Base-by-base conservation (phyloP, 2,329 filamentous ascomycete genomes). In the Botrytis fabae region DNA sequence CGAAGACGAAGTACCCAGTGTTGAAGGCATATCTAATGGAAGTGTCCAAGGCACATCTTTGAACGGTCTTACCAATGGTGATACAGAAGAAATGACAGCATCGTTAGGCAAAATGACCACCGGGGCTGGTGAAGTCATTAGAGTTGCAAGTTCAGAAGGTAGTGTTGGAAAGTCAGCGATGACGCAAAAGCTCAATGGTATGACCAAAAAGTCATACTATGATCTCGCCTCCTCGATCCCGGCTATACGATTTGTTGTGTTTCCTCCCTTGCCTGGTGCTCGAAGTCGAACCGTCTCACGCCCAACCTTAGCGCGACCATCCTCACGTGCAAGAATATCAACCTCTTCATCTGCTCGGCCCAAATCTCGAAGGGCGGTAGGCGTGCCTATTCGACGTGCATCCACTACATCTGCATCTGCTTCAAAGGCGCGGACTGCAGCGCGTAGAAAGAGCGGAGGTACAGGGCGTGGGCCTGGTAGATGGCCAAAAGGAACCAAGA, bases 241-340 rank as follows among this genome's bases (percentile, higher is more conserved):
- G 4, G 85, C 90, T 0, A 89, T 85, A 2, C 88, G 93, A 48
- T 97, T 94, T 81, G 91, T 94, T 78, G 89, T 96, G 59, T 95
- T 93, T 78, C 93, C 93, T 14, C 88, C 91, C 0, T 83, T 92
- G 14, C 87, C 87, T 32, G 87, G 87, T 48, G 75, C 79, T 32
- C 74, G 75, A 48, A 82, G 84, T 69, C 85, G 88, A 35, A 84
- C 74, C 10, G 76, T 76, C 16, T 74, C 78, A 42, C 80, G 81
- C 38, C 73, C 79, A 32, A 75, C 77, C 32, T 69, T 73, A 46
- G 77, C 78, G 42, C 75, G 79, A 38, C 75, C 74, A 22, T 42
- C n/a, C 71, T 76, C 62, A 16, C 73, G 71, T 22, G 28, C 63
- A 48, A 73, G 54, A 51, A 35, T 42, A 38, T 70, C 72, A 25